These are phyloP conservation scores for Neoascochyta sp. DNA, from an alignment of 2,329 filamentous ascomycete genomes.

Conservation along the genomic window DNA sequence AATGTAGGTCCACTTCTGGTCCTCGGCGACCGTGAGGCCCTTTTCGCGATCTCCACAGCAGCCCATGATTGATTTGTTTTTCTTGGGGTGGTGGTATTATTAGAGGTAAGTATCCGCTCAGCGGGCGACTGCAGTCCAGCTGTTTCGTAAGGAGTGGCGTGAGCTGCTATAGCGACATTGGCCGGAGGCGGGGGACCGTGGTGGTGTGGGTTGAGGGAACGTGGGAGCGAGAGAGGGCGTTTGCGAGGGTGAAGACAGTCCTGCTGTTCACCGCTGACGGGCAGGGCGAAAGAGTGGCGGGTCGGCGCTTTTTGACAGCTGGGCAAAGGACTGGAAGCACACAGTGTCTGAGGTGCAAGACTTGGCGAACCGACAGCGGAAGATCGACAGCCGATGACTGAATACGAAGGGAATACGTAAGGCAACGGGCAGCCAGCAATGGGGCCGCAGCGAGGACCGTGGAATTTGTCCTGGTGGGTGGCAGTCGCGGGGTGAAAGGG, in stretches of 20 bases:
- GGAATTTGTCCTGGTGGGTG: constrained; percentile 6
- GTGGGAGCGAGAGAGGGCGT: no score
- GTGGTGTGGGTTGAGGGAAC: constrained; percentile 8
- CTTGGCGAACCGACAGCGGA: constrained; percentile 24
- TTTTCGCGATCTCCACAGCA: constrained; percentile 41
- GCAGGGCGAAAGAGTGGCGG: constrained; percentile 27
- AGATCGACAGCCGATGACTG: constrained; percentile 10
- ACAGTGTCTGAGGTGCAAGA: constrained; percentile 31
- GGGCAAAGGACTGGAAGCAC: constrained; percentile 20
- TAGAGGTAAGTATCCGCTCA: constrained; percentile 30
- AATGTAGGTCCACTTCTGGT: constrained; percentile 82
- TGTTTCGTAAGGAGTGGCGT: constrained; percentile 34
- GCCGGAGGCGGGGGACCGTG: constrained; percentile 7
- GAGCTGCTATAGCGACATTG: constrained; percentile 26
- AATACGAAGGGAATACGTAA: constrained; percentile 22
- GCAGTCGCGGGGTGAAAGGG: constrained; percentile 15
- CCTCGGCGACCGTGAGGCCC: constrained; percentile 40
- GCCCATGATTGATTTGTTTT: constrained; percentile 25
- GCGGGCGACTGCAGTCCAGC: constrained; percentile 38
- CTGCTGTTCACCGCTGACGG: constrained; percentile 38
- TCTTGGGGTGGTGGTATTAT: constrained; percentile 23
- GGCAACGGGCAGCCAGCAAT: no score
- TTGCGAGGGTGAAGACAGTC: constrained; percentile 34
- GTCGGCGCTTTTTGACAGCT: constrained; percentile 18
- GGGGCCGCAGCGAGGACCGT: constrained; percentile 2